A percentile compares a stretch with the other conserved stretches of the same genome.
Evolutionary conservation across 805 yeast genomes (phyloP).

Genomic region (Lipomyces sp.): DNA sequence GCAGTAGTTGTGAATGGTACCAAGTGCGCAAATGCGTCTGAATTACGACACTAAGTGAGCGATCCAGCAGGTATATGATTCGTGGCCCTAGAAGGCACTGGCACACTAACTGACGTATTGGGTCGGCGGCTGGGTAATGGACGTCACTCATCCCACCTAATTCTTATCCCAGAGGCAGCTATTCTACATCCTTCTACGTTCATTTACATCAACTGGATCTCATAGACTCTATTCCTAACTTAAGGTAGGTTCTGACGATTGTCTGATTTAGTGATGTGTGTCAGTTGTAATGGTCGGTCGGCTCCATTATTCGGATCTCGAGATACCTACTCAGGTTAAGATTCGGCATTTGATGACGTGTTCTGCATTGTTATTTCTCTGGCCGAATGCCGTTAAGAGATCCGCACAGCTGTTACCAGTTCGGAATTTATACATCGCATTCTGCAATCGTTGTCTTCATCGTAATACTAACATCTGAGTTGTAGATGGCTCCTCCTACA

Average conservation of each 20-base stretch:
- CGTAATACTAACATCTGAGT: neutral
- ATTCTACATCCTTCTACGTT: neutral
- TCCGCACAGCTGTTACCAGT: too few species aligned
- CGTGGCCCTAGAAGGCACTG: too few species aligned
- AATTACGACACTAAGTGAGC: neutral
- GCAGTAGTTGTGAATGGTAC: too few species aligned
- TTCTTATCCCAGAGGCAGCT: too few species aligned
- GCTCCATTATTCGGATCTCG: neutral
- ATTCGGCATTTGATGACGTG: neutral
- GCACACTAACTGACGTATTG: neutral
- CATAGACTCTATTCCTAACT: neutral
- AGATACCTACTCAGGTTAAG: neutral
- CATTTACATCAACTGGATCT: neutral
- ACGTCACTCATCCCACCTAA: too few species aligned
- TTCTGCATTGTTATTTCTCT: neutral
- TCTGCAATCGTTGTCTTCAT: neutral
- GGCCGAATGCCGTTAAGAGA: too few species aligned
- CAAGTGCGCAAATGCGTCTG: neutral
- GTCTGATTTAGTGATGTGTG: neutral
- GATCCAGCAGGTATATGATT: too few species aligned
- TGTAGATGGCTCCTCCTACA: constrained; percentile 11
- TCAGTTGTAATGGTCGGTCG: neutral
- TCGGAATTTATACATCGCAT: too few species aligned
- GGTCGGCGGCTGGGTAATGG: too few species aligned
- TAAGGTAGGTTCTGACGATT: neutral